phyloP scores from a whole-genome alignment of 257 asterid genomes.

The Solanum virginianum region DNA sequence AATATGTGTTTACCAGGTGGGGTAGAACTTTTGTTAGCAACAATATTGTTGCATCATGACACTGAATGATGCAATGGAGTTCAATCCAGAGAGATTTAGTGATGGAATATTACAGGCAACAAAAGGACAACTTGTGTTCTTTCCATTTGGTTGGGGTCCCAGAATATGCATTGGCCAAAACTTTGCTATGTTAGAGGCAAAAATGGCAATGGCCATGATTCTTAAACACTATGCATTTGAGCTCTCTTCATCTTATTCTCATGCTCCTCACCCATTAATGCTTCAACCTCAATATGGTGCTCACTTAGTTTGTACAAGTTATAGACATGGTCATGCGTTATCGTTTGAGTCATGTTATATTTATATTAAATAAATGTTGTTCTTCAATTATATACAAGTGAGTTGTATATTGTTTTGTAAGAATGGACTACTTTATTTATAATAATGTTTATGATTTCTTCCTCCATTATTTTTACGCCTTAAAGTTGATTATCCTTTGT shows the following conservation, averaged over 20 bases:
- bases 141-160: constrained; percentile 15
- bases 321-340: background rate
- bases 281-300: constrained; percentile 18
- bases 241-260: constrained; percentile 7
- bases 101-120: constrained; percentile 9
- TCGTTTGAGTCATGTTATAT: background rate
- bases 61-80: constrained; percentile 8
- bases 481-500: too few relatives aligned
- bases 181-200: constrained; percentile 7
- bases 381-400: too few relatives aligned
- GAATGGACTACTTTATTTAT: background rate
- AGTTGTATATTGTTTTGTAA: too few relatives aligned
- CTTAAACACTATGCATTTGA: constrained; percentile 2
- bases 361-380: too few relatives aligned
- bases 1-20: background rate
- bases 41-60: constrained; percentile 10
- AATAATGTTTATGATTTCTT: background rate
- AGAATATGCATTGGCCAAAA: constrained; percentile 7
- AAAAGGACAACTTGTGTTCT: constrained; percentile 2
- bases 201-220: constrained; percentile 6
- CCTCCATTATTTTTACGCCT: background rate
- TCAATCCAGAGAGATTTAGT: constrained; percentile 14
- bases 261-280: constrained; percentile 5
- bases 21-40: background rate
- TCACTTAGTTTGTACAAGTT: constrained; percentile 4